Evolutionary conservation across 208 protist genomes (phyloP).

Genomic region (Leishmania turanica): DNA sequence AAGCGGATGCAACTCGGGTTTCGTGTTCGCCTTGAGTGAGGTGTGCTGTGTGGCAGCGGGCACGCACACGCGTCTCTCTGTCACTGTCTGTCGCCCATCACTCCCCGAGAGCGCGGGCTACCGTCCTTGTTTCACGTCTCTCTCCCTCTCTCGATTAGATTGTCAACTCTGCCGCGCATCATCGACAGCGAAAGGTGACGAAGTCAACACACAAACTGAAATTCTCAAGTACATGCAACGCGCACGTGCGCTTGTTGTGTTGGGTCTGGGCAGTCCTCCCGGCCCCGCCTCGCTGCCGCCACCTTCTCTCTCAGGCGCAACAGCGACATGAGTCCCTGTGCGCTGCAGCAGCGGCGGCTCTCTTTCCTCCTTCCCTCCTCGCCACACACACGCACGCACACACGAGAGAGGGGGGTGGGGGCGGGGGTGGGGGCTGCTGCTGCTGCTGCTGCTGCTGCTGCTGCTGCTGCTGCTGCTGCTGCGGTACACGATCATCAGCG

Average conservation of each 20-base stretch:
- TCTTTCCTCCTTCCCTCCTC: background rate
- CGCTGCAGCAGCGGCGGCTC: too few species aligned
- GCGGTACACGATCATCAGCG: background rate
- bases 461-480: background rate
- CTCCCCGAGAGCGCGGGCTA: background rate
- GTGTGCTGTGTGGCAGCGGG: too few species aligned
- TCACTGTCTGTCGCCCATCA: background rate
- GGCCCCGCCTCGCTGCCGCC: background rate
- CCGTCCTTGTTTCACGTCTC: too few species aligned
- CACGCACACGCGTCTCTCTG: background rate
- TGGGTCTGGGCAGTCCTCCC: background rate
- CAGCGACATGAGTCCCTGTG: background rate
- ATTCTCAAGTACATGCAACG: background rate
- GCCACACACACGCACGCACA: background rate
- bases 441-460: background rate
- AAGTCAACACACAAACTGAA: background rate
- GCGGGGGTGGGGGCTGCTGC: background rate
- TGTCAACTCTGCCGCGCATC: background rate
- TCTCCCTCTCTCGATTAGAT: background rate
- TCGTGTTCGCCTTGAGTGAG: background rate
- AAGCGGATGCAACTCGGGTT: background rate
- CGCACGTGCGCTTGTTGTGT: background rate
- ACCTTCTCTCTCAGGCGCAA: background rate
- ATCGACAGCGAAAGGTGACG: background rate
- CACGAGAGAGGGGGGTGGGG: background rate